These are phyloP conservation scores for Geranium brycei DNA, from an alignment of 345 rosid genomes.

Conservation along the genomic window DNA sequence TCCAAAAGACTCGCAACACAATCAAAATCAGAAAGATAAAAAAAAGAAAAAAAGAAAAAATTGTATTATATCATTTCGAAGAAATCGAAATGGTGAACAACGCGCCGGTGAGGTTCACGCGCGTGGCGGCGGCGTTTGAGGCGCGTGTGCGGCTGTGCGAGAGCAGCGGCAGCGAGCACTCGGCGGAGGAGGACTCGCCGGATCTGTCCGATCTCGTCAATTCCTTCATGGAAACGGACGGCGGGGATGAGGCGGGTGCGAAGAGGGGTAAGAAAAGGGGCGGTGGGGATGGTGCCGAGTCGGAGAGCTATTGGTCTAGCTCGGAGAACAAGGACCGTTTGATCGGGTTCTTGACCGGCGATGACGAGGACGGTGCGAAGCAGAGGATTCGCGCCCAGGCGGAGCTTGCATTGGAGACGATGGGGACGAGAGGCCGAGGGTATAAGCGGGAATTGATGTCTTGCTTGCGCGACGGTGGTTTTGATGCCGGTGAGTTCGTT, in stretches of 20 bases:
- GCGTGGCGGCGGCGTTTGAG: constrained; percentile 33
- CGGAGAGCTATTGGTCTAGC: constrained; percentile 3
- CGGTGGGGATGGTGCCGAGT: constrained; percentile 5
- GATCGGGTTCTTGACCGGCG: constrained; percentile 12
- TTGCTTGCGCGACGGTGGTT: constrained; percentile 40
- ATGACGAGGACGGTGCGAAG: constrained; percentile 15
- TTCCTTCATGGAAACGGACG: constrained; percentile 57
- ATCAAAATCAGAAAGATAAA: too few relatives aligned
- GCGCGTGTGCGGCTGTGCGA: constrained; percentile 23
- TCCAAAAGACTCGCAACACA: too few relatives aligned
- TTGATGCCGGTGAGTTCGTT: constrained; percentile 51
- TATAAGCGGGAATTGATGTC: constrained; percentile 45
- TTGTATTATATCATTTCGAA: not conserved
- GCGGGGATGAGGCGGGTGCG: not conserved
- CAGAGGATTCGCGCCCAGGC: constrained; percentile 21
- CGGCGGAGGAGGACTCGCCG: constrained; percentile 14
- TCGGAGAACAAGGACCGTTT: constrained; percentile 19
- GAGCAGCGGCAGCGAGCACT: constrained; percentile 65
- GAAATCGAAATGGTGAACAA: constrained; percentile 10
- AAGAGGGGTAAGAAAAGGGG: constrained; percentile 5
- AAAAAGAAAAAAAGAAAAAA: not conserved
- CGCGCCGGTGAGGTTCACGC: constrained; percentile 20
- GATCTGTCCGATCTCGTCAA: constrained; percentile 69
- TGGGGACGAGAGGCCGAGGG: constrained; percentile 10
- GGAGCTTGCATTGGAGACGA: constrained; percentile 12